Evolutionary conservation across 345 rosid species (phyloP), one percentile per base, ranked within the genome.

Genomic region (Linum lewisii): DNA sequence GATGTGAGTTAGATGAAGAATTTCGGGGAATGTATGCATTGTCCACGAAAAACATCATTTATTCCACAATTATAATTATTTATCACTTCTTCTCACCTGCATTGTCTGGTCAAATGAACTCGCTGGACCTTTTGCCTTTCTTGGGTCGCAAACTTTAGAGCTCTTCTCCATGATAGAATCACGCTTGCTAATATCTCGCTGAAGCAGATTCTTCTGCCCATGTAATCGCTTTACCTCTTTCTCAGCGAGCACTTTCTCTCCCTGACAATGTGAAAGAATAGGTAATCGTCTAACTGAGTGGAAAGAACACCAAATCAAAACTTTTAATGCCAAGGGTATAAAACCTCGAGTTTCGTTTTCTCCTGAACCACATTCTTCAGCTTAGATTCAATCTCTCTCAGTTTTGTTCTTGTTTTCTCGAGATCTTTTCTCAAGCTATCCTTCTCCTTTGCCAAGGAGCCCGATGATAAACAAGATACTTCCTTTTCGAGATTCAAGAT

Each of bases 301-400:
- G 36, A 64, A 56, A 5, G 4, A n/a, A n/a, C 50, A 50, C 49
- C 24, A 21, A 6, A 3, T 25, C 56, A 57, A 24, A 67, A 68
- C 6, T 51, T n/a, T n/a, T 25, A 19, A 64, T 13, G 25, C 8
- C 36, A 49, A 55, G 18, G 45, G 26, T 16, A 58, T 26, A 44
- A 67, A 68, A 90, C 98, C 98, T 92, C 98, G 64, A 92, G 84
- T 79, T 86, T 92, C 56, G 96, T 92, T 78, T 88, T 92, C 77
- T 92, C 95, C 74, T 92, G 98, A 68, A 88, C 78, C 58, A 54
- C 78, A 83, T 75, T 92, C 81, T 78, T 88, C 52, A 92, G 85
- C 75, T 83, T 92, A 66, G 72, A 84, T 71, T 86, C 98, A 4
- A 80, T 81, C 73, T 92, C 96, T 73, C 86, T 86, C 65, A 92